Percentiles rank a stretch among this genome's conserved stretches.
These are phyloP conservation scores for Scopulariopsis brevicaulis DNA, from an alignment of 2,329 filamentous ascomycete genomes.

Conservation along the genomic window DNA sequence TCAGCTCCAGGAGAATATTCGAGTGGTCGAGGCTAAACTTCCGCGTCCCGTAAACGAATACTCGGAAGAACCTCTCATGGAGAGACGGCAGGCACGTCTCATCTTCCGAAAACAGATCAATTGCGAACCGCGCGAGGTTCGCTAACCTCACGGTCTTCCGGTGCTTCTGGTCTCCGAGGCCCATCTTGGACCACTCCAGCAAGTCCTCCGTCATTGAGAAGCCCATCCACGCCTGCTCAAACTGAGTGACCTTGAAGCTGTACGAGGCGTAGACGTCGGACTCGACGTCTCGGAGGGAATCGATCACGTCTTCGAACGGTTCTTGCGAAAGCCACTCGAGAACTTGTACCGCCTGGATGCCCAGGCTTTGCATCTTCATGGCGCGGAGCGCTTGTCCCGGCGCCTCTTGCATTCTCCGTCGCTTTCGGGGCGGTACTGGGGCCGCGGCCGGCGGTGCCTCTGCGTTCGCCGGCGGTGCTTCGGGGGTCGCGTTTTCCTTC, in stretches of 20 bases:
- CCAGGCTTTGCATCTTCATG: constrained; percentile 24
- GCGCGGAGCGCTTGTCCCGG: constrained; percentile 12
- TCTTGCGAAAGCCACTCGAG: constrained; percentile 22
- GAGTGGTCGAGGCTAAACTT: constrained; percentile 27
- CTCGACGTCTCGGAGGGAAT: constrained; percentile 15
- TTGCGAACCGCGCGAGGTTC: constrained; percentile 34
- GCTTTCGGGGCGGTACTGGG: background rate
- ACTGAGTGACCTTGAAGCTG: constrained; percentile 18
- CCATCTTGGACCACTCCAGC: constrained; percentile 22
- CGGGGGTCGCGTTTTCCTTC: background rate
- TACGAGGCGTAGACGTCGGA: constrained; percentile 23
- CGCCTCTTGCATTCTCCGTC: constrained; percentile 4
- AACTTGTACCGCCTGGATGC: constrained; percentile 25
- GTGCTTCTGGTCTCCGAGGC: constrained; percentile 21
- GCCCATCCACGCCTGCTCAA: constrained; percentile 17
- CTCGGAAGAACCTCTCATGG: constrained; percentile 29
- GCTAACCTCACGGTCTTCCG: constrained; percentile 8
- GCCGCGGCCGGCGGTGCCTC: background rate
- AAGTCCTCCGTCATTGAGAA: constrained; percentile 20
- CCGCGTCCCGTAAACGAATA: constrained; percentile 19
- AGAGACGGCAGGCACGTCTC: constrained; percentile 28
- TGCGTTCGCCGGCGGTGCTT: background rate
- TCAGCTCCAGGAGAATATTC: constrained; percentile 33
- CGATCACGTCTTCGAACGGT: constrained; percentile 15
- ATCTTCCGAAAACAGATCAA: constrained; percentile 23